These are phyloP conservation scores for Canavalia ensiformis DNA, from an alignment of 306 rosid genomes.

Conservation along the genomic window DNA sequence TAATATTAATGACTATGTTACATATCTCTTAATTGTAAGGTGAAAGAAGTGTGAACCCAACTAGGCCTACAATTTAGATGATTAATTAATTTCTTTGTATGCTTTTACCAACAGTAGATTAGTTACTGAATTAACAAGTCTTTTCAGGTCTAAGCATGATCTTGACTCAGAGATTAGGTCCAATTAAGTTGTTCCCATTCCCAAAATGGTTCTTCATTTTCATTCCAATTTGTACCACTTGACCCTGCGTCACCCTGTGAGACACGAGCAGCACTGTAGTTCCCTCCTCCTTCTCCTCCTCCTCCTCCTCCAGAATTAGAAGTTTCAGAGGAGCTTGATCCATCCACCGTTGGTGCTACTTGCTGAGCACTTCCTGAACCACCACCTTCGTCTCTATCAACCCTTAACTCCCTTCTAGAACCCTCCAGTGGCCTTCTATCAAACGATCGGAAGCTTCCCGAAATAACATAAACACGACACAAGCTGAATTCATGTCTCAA, in stretches of 20 bases:
- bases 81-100: background rate
- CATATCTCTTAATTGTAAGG: background rate
- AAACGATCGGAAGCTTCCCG: slow-evolving; percentile 76
- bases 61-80: slow-evolving; percentile 16
- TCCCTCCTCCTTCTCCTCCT: slow-evolving; percentile 41
- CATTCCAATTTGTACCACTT: slow-evolving; percentile 44
- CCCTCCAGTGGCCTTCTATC: slow-evolving; percentile 71
- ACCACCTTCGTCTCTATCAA: slow-evolving; percentile 34
- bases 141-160: slow-evolving; percentile 19
- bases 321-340: slow-evolving; percentile 57
- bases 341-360: slow-evolving; percentile 26
- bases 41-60: background rate
- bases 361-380: slow-evolving; percentile 42
- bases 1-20: background rate
- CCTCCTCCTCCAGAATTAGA: slow-evolving; percentile 50
- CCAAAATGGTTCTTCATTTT: slow-evolving; percentile 55
- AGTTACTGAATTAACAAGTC: background rate
- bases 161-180: slow-evolving; percentile 44
- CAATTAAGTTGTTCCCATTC: slow-evolving; percentile 64
- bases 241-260: slow-evolving; percentile 22
- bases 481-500: slow-evolving; percentile 79
- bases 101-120: background rate
- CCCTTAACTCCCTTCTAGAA: slow-evolving; percentile 3
- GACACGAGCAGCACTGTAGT: slow-evolving; percentile 1
- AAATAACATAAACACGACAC: slow-evolving; percentile 76